Evolutionary conservation across 108 stramenopile species (phyloP).

Genomic region (Seminavis robusta): DNA sequence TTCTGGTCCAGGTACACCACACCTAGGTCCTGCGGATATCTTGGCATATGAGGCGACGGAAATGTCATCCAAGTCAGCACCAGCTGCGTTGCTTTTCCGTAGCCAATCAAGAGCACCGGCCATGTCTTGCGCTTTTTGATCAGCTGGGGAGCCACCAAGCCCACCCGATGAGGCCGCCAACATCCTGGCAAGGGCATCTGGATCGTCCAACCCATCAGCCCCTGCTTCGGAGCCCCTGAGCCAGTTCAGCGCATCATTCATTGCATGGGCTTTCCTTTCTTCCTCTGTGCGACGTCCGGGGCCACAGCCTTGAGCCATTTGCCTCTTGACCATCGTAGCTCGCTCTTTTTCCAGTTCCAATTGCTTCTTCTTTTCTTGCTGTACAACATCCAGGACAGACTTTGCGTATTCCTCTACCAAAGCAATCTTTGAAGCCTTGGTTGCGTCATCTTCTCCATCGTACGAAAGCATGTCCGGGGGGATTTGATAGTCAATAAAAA

Average conservation of each 20-base stretch:
- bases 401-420: conserved; percentile 48
- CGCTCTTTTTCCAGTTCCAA: conserved; percentile 26
- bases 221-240: background rate
- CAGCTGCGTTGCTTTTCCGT: conserved; percentile 3
- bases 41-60: conserved; percentile 8
- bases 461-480: conserved; percentile 82
- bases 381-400: conserved; percentile 49
- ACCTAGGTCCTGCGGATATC: background rate
- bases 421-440: conserved; percentile 37
- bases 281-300: background rate
- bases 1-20: too few species aligned
- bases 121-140: conserved; percentile 4
- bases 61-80: conserved; percentile 9
- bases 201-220: conserved; percentile 22
- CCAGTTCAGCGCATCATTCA: conserved; percentile 6
- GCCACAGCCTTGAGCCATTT: background rate
- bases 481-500: conserved; percentile 85
- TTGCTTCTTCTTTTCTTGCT: conserved; percentile 33
- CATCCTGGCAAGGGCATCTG: too few species aligned
- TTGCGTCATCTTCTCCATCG: conserved; percentile 35
- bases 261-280: conserved; percentile 16
- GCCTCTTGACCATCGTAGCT: conserved; percentile 36
- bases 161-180: too few species aligned
- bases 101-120: conserved; percentile 12
- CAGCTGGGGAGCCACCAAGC: too few species aligned